These are phyloP conservation scores for Daldinia childiae DNA, from an alignment of 495 filamentous ascomycete genomes.

Conservation along the genomic window DNA sequence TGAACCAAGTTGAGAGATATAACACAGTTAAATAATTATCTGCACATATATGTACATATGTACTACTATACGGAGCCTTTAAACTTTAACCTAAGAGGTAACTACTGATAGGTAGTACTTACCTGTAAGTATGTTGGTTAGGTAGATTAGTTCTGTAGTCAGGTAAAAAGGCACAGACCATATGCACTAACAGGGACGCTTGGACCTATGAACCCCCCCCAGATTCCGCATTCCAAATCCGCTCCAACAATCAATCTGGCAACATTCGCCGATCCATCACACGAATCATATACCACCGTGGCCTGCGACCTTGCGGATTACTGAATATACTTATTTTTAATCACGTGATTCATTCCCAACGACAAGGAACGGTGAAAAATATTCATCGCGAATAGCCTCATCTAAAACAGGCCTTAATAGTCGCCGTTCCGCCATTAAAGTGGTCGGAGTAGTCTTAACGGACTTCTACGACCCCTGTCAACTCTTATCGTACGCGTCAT, in stretches of 20 bases:
- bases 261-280: slow-evolving; percentile 42
- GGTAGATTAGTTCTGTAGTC: background rate
- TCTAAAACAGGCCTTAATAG: slow-evolving; percentile 34
- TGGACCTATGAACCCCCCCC: slow-evolving; percentile 27
- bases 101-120: too few relatives aligned
- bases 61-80: background rate
- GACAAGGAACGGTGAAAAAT: slow-evolving; percentile 46
- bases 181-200: slow-evolving; percentile 18
- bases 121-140: too few relatives aligned
- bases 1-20: background rate
- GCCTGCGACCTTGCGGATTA: slow-evolving; percentile 32
- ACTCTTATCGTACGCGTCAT: slow-evolving; percentile 37
- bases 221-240: slow-evolving; percentile 20
- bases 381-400: slow-evolving; percentile 46
- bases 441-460: slow-evolving; percentile 41
- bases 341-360: slow-evolving; percentile 52
- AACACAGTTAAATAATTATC: background rate
- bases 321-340: slow-evolving; percentile 28
- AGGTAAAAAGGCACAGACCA: slow-evolving; percentile 9
- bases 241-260: slow-evolving; percentile 45
- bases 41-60: background rate
- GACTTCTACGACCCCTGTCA: slow-evolving; percentile 21
- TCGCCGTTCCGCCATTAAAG: slow-evolving; percentile 34
- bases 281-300: slow-evolving; percentile 39
- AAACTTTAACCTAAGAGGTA: too few relatives aligned